Evolutionary conservation across 345 rosid genomes (phyloP), one percentile per base, ranked within the genome.

Genomic region (Lumnitzera racemosa): DNA sequence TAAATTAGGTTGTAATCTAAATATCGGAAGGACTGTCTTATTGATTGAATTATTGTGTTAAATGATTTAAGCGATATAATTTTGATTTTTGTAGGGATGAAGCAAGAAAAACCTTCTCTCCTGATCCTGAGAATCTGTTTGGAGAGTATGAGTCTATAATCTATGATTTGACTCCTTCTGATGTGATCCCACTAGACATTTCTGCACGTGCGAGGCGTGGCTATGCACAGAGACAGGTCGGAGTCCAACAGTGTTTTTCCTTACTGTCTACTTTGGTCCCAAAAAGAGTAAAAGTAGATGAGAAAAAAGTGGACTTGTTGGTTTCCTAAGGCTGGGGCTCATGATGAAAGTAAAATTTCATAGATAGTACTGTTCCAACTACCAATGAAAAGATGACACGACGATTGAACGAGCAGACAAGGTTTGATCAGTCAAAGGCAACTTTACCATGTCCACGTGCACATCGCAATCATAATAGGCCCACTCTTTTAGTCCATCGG

Each of bases 351-450:
- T 36, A 36, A 36, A 36, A 36, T 36, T 36, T 29, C 7, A 36
- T 5, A 36, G 4, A 2, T 1, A 36, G 43, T 7, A 5, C 43
- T 5, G 43, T 36, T 9, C 11, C 1, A 9, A 15, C n/a, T 24
- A 13, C 63, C 49, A 17, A 53, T 23, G 50, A 61, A 46, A 23
- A 51, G 24, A 43, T 16, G 31, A 55, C 58, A 62, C 46, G 11
- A 9, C 24, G 46, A 25, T 7, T 13, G 47, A 4, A 51, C 3
- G 59, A 47, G 29, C 41, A n/a, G 68, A 58, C 61, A 53, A 46
- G 49, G 66, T 56, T 62, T 25, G 69, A 62, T 62, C 52, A 64
- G 74, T 74, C 78, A 62, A 74, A 62, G 63, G 66, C 68, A 74
- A 64, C 59, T 58, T 69, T 61, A 51, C 49, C 59, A 36, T 52